phyloP scores from a whole-genome alignment of 305 asterid species.

The Ruellia speciosa region DNA sequence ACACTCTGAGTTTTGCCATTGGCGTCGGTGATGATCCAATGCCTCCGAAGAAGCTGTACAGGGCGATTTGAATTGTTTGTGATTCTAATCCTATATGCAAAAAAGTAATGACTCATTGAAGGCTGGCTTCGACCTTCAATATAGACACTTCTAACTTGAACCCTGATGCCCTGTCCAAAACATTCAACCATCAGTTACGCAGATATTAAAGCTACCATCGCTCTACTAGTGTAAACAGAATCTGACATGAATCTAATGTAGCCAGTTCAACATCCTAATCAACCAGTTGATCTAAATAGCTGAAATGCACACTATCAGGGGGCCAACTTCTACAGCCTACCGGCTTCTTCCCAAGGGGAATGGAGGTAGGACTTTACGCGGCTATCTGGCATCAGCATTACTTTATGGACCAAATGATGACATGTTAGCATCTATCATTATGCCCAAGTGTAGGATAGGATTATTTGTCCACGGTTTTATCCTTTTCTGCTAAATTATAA shows the following conservation, averaged over 20 bases:
- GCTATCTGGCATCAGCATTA: no score
- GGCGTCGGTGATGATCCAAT: slow-evolving; percentile 85
- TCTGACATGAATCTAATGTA: slow-evolving; percentile 2
- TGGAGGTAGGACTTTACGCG: no score
- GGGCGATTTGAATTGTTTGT: slow-evolving; percentile 78
- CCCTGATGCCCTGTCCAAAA: slow-evolving; percentile 58
- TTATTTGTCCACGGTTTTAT: no score
- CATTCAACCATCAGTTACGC: slow-evolving; percentile 2
- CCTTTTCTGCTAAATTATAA: no score
- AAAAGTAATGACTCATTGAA: slow-evolving; percentile 60
- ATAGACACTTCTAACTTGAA: slow-evolving; percentile 82
- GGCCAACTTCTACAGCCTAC: background rate
- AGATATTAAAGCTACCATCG: background rate
- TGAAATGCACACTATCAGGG: background rate
- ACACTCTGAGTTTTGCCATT: slow-evolving; percentile 63
- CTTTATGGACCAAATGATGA: no score
- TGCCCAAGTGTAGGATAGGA: no score
- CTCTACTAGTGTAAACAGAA: background rate
- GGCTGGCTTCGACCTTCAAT: slow-evolving; percentile 79
- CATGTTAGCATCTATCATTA: no score
- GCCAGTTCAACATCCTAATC: background rate
- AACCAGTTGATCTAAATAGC: background rate
- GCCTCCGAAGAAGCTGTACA: slow-evolving; percentile 79
- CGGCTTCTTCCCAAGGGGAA: background rate
- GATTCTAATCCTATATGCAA: slow-evolving; percentile 76